Percentiles rank a stretch among this genome's conserved stretches.
These are phyloP conservation scores for Cenococcum geophilum DNA, from an alignment of 495 filamentous ascomycete genomes.

Conservation along the genomic window DNA sequence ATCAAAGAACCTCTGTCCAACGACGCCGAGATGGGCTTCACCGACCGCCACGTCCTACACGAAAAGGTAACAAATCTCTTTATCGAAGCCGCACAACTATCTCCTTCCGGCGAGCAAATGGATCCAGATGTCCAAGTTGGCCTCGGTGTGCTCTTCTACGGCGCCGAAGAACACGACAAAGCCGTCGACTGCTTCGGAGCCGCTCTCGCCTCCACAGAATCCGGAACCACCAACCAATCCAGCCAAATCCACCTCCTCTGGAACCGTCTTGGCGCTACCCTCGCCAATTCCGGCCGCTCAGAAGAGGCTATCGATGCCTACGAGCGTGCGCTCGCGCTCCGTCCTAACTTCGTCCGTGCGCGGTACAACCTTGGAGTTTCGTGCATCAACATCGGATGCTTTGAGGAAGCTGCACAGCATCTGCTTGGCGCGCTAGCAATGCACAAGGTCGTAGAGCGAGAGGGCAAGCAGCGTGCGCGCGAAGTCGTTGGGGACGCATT, in stretches of 20 bases:
- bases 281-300: conserved; percentile 85
- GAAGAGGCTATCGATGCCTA: conserved; percentile 97
- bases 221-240: conserved; percentile 65
- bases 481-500: conserved; percentile 66
- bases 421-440: conserved; percentile 90
- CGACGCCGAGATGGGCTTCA: conserved; percentile 76
- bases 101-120: conserved; percentile 81
- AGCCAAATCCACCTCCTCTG: conserved; percentile 86
- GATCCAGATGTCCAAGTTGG: conserved; percentile 98
- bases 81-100: conserved; percentile 84
- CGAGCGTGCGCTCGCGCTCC: conserved; percentile 78
- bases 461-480: conserved; percentile 71
- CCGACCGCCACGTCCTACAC: conserved; percentile 83
- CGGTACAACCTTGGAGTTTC: conserved; percentile 94
- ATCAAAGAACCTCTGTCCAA: conserved; percentile 60
- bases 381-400: conserved; percentile 97
- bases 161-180: conserved; percentile 94
- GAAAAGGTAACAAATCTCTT: conserved; percentile 85
- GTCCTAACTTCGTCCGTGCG: conserved; percentile 92
- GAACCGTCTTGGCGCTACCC: conserved; percentile 94
- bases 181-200: conserved; percentile 97
- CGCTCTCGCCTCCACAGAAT: conserved; percentile 75
- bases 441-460: conserved; percentile 88
- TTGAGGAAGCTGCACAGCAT: conserved; percentile 86
- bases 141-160: conserved; percentile 95